Base-by-base conservation (phyloP, 371 early-diverging fungal species). In the Lichtheimia ramosa region DNA sequence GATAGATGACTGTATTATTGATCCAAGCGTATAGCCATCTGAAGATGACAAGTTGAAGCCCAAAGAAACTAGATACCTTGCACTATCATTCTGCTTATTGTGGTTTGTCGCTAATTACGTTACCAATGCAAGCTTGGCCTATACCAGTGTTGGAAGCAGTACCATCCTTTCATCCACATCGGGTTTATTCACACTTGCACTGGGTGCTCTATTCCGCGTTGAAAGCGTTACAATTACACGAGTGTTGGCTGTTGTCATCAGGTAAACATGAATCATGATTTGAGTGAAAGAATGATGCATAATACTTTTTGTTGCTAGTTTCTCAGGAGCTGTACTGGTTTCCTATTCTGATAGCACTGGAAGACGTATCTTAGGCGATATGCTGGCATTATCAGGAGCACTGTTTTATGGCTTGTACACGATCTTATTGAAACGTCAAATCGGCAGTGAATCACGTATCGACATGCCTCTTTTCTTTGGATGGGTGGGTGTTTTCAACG, bases 381-480 rank as follows among this genome's bases (percentile, higher is more conserved):
- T 83, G 23, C 66, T 92, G 51, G 90, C 92, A 2, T 60, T 93
- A 24, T 54, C 84, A 28, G 87, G 92, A 25, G 92, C 92, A 3
- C 56, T 90, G 5, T 85, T 91, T 48, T 93, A 93, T 68, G 92
- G 91, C 5, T 85, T 88, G 61, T 92, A 93, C 72, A 88, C 89
- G 0, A 87, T 87, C 6, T 64, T 92, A 27, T 70, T 93, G 15
- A 93, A 93, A 43, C 62, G 81, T 40, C 82, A 75, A 50, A 85
- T 92, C 56, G 82, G 82, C 46, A 84, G 89, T 60, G 92, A 92
- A 67, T 81, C 79, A 14, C 79, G 89, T 18, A 75, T 94, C 48
- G 77, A 90, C 63, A 85, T 89, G 82, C 86, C 89, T 3, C 65
- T 91, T 48, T 94, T 94, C 59, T 89, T 94, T 69, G 93, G 93